These are phyloP conservation scores for Stemphylium lycopersici DNA, from an alignment of 2,329 filamentous ascomycete species.

Conservation along the genomic window DNA sequence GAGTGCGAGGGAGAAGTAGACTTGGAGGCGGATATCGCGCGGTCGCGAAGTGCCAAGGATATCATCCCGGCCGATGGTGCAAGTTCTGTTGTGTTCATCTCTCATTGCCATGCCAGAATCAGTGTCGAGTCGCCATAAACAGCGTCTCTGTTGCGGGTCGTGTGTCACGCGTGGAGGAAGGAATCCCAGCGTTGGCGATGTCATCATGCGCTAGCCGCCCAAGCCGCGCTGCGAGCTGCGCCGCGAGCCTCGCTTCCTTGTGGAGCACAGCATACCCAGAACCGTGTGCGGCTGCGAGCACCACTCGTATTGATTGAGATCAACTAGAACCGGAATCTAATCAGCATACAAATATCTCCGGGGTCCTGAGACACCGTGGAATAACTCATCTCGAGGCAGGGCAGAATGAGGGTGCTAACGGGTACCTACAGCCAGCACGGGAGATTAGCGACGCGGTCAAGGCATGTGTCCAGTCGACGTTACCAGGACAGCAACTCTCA, in stretches of 20 bases:
- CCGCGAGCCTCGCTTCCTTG: not conserved
- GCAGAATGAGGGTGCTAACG: too few relatives aligned
- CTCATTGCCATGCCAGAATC: constrained; percentile 29
- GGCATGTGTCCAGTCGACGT: not conserved
- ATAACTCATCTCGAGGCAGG: too few relatives aligned
- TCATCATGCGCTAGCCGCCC: constrained; percentile 16
- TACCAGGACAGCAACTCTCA: not conserved
- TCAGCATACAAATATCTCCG: too few relatives aligned
- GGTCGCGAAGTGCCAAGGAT: constrained; percentile 45
- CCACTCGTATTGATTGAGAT: too few relatives aligned
- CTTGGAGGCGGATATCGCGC: constrained; percentile 64
- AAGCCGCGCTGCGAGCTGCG: constrained; percentile 1
- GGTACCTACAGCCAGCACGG: too few relatives aligned
- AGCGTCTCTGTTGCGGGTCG: constrained; percentile 9
- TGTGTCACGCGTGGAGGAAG: constrained; percentile 10
- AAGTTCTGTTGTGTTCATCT: constrained; percentile 23
- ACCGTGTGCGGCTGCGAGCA: too few relatives aligned
- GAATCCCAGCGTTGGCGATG: constrained; percentile 8
- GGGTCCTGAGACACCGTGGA: too few relatives aligned
- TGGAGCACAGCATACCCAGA: not conserved
- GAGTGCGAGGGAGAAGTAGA: constrained; percentile 72
- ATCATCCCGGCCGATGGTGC: constrained; percentile 27
- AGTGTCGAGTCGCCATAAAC: constrained; percentile 18
- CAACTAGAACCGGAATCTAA: too few relatives aligned
- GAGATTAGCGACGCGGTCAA: too few relatives aligned